A percentile compares a stretch with the other conserved stretches of the same genome.
These are phyloP conservation scores for Mucor racemosus DNA, from an alignment of 371 early-diverging fungal species.

Conservation along the genomic window DNA sequence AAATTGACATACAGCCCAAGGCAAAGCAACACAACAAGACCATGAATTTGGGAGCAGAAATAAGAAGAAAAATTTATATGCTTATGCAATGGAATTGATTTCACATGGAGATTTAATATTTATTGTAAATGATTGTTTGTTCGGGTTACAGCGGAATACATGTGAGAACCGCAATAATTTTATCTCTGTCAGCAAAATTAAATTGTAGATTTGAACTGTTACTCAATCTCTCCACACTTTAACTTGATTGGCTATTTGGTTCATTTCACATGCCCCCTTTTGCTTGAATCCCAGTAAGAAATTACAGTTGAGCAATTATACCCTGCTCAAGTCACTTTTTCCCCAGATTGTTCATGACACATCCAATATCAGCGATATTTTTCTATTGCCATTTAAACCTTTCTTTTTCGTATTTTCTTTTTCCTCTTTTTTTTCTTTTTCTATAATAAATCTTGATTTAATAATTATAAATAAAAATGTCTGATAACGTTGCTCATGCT, in stretches of 20 bases:
- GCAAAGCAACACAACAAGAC: neutral
- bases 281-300: neutral
- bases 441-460: conserved; percentile 3
- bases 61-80: conserved; percentile 12
- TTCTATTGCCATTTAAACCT: conserved; percentile 16
- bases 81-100: conserved; percentile 32
- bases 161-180: conserved; percentile 16
- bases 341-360: conserved; percentile 29
- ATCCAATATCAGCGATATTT: conserved; percentile 17
- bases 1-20: neutral
- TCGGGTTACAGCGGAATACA: conserved; percentile 28
- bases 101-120: conserved; percentile 26
- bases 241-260: conserved; percentile 19
- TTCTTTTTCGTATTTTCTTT: conserved; percentile 19
- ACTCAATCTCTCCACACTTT: conserved; percentile 25
- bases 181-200: conserved; percentile 23
- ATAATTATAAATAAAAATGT: conserved; percentile 59
- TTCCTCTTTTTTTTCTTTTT: conserved; percentile 22
- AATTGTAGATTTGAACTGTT: neutral
- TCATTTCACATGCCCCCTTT: conserved; percentile 27
- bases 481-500: conserved; percentile 94
- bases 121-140: neutral
- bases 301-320: neutral
- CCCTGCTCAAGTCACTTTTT: conserved; percentile 20
- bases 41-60: neutral